Base-by-base conservation (phyloP, 257 asterid genomes). In the Knoxia roxburghii region DNA sequence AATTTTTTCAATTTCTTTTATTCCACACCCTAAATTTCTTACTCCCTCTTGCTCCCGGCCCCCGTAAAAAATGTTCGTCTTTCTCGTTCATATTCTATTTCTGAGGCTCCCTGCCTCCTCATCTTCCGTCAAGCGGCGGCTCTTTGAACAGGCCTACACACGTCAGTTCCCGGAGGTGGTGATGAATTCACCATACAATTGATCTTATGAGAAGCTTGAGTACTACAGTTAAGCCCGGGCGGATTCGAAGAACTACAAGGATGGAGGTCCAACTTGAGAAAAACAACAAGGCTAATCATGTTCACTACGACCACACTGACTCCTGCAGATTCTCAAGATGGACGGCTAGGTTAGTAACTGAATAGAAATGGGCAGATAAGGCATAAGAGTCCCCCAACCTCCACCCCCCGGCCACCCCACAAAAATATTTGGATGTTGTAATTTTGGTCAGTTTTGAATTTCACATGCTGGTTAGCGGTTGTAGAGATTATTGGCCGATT, bases 281-380 rank as follows among this genome's bases (percentile, higher is more conserved):
- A 33, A 76, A 50, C 65, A 67, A 68, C 21, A 83, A 70, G 75
- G 80, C 72, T 61, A 35, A 60, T 60, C 73, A 85, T 81, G 41
- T 68, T 76, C 95, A 81, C 59, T 89, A 87, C 72, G 73, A 78
- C 33, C 96, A 89, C 69, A 87, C 76, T 29, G 96, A 91, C 66
- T 72, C 87, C 61, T 81, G 89, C 86, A 87, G 81, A 43, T 78
- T 76, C 70, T 65, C 77, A 59, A 69, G 98, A 79, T 91, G 95
- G 96, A 87, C 71, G 37, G 79, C 95, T 63, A 85, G 49, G 98
- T 85, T 48, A 68, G 39, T 71, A 69, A 68, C 7, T 9, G 29
- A n/a, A 60, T 50, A n/a, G 53, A 48, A n/a, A 50, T 50, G 2
- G 27, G 6, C 37, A 60, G 0, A 14, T n/a, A 32, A n/a, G n/a